These are phyloP conservation scores for Backusella psychrophila DNA, from an alignment of 192 early-diverging fungal genomes.

Conservation along the genomic window DNA sequence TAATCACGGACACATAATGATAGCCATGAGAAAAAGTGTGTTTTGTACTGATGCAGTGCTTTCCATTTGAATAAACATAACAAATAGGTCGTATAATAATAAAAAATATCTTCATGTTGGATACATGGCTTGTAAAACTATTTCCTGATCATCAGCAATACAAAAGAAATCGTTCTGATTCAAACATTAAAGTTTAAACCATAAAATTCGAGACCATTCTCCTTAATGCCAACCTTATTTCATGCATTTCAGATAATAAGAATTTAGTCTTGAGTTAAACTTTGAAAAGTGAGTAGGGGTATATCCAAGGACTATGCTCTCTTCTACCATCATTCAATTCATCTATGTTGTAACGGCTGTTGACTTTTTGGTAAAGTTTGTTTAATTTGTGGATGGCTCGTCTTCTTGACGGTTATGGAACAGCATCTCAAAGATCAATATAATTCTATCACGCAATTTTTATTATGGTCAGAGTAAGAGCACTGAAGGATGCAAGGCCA, in stretches of 20 bases:
- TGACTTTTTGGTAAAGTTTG: no score
- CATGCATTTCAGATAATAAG: no score
- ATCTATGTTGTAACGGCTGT: not conserved
- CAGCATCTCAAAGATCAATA: no score
- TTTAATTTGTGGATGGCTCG: no score
- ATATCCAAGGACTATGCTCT: not conserved
- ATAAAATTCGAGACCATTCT: not conserved
- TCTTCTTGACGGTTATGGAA: no score
- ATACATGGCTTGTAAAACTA: not conserved
- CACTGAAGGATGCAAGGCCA: no score
- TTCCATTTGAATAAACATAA: not conserved
- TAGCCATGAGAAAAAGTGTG: not conserved
- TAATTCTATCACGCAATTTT: no score
- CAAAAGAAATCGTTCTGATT: no score
- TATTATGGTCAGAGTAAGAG: no score
- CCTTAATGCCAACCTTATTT: not conserved
- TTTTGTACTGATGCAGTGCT: not conserved
- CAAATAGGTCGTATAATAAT: not conserved
- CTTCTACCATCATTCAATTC: not conserved
- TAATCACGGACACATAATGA: constrained; percentile 22
- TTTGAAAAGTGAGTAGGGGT: no score
- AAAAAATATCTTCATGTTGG: not conserved
- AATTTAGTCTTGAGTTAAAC: not conserved
- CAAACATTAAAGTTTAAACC: no score
- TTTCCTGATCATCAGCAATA: not conserved